Conservation (phyloP, 2,329 filamentous ascomycete genomes). For the Fusarium anthophilum region DNA sequence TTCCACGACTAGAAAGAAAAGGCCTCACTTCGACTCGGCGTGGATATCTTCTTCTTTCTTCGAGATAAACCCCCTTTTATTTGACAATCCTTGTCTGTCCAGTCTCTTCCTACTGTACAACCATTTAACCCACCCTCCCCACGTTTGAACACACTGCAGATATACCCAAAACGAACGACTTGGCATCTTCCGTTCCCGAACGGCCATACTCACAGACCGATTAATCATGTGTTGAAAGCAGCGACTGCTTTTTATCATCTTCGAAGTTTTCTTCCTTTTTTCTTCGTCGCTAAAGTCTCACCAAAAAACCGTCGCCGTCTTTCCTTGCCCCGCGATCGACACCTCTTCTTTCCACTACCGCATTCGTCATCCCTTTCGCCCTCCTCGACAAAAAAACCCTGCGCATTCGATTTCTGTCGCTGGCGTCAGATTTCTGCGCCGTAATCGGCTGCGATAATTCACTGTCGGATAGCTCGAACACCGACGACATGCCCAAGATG, state of each 20-base stretch:
- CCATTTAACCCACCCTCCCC: slow-evolving; percentile 20
- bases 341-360: background rate
- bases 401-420: slow-evolving; percentile 35
- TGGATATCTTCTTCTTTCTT: background rate
- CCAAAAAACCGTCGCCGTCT: background rate
- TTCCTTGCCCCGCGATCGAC: slow-evolving; percentile 24
- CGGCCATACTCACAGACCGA: background rate
- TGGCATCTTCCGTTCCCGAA: slow-evolving; percentile 19
- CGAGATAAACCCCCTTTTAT: slow-evolving; percentile 4
- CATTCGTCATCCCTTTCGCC: slow-evolving; percentile 16
- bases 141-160: slow-evolving; percentile 17
- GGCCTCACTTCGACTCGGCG: background rate
- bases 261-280: background rate
- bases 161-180: slow-evolving; percentile 17
- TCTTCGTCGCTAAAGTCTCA: slow-evolving; percentile 1
- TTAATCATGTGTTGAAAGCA: slow-evolving; percentile 29
- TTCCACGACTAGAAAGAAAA: background rate
- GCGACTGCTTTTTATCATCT: background rate
- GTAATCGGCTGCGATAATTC: background rate
- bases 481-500: slow-evolving; percentile 44
- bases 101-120: slow-evolving; percentile 15
- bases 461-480: background rate
- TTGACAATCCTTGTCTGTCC: slow-evolving; percentile 39
- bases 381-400: slow-evolving; percentile 22
- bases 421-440: slow-evolving; percentile 33